A percentile compares a stretch with the other conserved stretches of the same genome.
Conservation (phyloP, 257 asterid species). For the Gentiana dahurica region DNA sequence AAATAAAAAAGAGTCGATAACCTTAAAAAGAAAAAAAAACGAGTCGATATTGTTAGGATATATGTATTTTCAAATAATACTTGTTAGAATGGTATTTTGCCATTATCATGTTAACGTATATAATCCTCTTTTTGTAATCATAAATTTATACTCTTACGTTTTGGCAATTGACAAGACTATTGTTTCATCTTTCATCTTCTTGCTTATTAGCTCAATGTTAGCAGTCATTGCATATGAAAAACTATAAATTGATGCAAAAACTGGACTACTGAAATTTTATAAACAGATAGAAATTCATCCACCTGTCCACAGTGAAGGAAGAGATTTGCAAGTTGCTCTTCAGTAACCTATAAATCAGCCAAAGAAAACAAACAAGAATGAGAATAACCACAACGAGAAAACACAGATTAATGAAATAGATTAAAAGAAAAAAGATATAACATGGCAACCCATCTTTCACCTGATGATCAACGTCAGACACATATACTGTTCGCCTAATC, state of each 20-base stretch:
- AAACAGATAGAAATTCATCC: not conserved
- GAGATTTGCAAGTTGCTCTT: constrained; percentile 43
- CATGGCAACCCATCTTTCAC: constrained; percentile 7
- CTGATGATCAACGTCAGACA: constrained; percentile 55
- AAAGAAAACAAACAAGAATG: not conserved
- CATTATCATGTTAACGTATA: too few relatives aligned
- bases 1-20: constrained; percentile 3
- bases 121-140: too few relatives aligned
- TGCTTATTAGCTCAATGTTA: too few relatives aligned
- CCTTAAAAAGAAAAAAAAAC: constrained; percentile 14
- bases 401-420: not conserved
- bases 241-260: not conserved
- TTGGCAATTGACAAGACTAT: too few relatives aligned
- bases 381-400: not conserved
- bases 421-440: not conserved
- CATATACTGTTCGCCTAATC: constrained; percentile 46
- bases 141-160: too few relatives aligned
- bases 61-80: too few relatives aligned
- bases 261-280: not conserved
- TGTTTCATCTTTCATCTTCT: too few relatives aligned
- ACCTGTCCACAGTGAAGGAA: constrained; percentile 53
- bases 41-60: not conserved
- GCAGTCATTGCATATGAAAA: not conserved
- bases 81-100: too few relatives aligned
- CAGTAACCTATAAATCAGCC: constrained; percentile 30